Conservation (phyloP, 306 rosid genomes). For the Amphicarpaea edgeworthii region DNA sequence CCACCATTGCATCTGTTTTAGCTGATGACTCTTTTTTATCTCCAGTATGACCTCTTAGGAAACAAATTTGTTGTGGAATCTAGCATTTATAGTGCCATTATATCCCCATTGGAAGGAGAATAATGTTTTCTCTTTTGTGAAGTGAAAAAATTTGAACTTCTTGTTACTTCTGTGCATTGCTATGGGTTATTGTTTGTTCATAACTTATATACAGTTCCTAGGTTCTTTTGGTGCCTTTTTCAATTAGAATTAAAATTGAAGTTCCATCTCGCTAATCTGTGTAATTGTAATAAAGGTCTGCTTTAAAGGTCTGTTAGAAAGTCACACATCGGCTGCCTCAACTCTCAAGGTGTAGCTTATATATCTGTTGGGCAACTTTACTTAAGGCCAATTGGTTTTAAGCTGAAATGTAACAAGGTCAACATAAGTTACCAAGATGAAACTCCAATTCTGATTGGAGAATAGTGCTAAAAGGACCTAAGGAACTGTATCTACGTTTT, state of each 20-base stretch:
- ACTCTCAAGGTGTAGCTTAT: too few relatives aligned
- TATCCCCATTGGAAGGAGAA: conserved; percentile 10
- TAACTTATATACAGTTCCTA: too few relatives aligned
- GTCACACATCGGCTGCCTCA: too few relatives aligned
- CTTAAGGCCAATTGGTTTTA: too few relatives aligned
- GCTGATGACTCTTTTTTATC: conserved; percentile 6
- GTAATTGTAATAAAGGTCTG: background rate
- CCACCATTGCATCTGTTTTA: conserved; percentile 25
- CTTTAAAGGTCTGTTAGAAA: too few relatives aligned
- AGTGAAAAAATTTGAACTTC: background rate
- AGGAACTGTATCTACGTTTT: background rate
- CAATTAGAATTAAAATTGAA: too few relatives aligned
- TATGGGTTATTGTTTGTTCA: too few relatives aligned
- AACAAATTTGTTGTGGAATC: background rate
- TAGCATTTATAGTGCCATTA: background rate
- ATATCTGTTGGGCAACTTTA: too few relatives aligned
- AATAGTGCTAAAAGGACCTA: background rate
- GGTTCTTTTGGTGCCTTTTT: too few relatives aligned
- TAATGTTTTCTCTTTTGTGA: background rate
- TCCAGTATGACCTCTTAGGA: conserved; percentile 11
- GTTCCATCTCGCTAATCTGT: too few relatives aligned
- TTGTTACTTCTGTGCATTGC: conserved; percentile 8
- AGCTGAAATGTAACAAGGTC: too few relatives aligned
- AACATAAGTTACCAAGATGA: background rate
- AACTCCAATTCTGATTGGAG: background rate